Conservation (phyloP, 305 asterid species). For the Stenogyne calaminthoides region DNA sequence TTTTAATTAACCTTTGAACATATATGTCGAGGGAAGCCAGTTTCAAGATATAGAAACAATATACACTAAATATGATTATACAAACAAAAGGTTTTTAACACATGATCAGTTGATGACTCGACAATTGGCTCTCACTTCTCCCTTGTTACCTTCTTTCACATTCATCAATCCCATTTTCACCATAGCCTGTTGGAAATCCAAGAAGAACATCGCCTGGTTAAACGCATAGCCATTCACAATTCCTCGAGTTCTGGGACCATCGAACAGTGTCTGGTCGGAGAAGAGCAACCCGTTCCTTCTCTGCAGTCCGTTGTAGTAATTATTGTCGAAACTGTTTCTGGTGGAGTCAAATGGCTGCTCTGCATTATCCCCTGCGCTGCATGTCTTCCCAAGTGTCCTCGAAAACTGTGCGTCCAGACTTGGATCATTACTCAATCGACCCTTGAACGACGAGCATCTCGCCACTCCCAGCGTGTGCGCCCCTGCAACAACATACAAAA, state of each 20-base stretch:
- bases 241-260: conserved; percentile 51
- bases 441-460: conserved; percentile 85
- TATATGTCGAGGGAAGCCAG: background rate
- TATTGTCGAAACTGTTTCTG: conserved; percentile 57
- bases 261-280: conserved; percentile 79
- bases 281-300: conserved; percentile 63
- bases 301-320: conserved; percentile 60
- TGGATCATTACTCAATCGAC: conserved; percentile 70
- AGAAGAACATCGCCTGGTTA: conserved; percentile 81
- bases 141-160: conserved; percentile 64
- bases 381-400: conserved; percentile 52
- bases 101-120: conserved; percentile 51
- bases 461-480: conserved; percentile 89
- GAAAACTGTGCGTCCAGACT: conserved; percentile 63
- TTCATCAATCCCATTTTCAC: conserved; percentile 72
- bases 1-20: background rate
- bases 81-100: background rate
- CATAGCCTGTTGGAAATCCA: conserved; percentile 80
- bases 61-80: background rate
- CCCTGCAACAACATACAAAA: conserved; percentile 40
- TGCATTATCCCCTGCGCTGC: conserved; percentile 65
- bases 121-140: conserved; percentile 72
- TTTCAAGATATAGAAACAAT: background rate
- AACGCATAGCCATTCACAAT: conserved; percentile 59
- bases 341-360: conserved; percentile 73